Percentiles rank a stretch among this genome's conserved stretches.
phyloP scores from a whole-genome alignment of 2,329 filamentous ascomycete species.

The Paecilomyces fulvus region DNA sequence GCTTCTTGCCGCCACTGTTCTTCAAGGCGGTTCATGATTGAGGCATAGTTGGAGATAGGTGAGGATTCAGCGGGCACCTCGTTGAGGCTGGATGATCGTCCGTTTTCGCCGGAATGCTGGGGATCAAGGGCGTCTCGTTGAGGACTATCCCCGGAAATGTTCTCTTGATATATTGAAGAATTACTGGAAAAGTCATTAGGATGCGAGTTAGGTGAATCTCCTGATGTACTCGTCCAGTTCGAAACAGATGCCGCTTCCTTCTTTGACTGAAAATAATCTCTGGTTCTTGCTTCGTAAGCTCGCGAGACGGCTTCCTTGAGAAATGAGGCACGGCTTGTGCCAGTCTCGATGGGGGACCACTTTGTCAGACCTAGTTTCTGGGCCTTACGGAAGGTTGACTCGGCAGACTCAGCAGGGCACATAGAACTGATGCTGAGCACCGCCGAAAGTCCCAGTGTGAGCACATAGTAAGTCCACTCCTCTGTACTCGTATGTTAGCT shows the following conservation, averaged over 20 bases:
- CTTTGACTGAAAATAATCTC: conserved; percentile 1
- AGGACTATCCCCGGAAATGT: neutral
- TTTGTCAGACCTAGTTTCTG: conserved; percentile 46
- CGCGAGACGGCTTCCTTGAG: conserved; percentile 53
- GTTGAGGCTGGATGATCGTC: neutral
- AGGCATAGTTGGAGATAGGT: conserved; percentile 28
- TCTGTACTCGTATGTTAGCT: conserved; percentile 30
- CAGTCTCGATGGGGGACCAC: conserved; percentile 44
- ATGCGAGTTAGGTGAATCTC: conserved; percentile 1
- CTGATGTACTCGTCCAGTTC: conserved; percentile 3
- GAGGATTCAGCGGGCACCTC: neutral
- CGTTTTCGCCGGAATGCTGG: neutral
- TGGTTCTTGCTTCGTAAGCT: conserved; percentile 44
- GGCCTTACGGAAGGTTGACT: conserved; percentile 45
- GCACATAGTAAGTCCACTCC: conserved; percentile 53
- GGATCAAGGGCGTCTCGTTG: neutral
- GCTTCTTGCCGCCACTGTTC: conserved; percentile 4
- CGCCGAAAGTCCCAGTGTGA: conserved; percentile 50
- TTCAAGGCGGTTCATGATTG: conserved; percentile 28
- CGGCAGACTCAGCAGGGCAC: conserved; percentile 28
- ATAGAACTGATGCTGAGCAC: conserved; percentile 44
- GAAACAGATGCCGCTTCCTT: conserved; percentile 8
- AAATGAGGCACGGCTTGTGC: conserved; percentile 46
- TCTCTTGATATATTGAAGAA: neutral
- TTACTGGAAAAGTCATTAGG: conserved; percentile 9